A percentile compares a stretch with the other conserved stretches of the same genome.
phyloP scores from a whole-genome alignment of 2,329 filamentous ascomycete genomes.

The Clarireedia homoeocarpa region DNA sequence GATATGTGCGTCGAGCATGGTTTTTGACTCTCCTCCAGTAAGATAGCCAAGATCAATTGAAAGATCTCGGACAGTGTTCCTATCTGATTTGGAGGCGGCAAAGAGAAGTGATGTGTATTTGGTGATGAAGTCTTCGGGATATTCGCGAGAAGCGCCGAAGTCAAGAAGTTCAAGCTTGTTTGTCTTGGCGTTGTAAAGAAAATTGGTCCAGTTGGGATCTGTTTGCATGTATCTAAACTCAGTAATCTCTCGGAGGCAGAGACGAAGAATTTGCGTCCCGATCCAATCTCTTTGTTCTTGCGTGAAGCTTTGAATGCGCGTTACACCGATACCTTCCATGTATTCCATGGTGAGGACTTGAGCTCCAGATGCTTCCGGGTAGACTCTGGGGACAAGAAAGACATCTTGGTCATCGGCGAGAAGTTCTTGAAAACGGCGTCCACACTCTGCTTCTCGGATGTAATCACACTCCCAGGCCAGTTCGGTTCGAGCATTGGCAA shows the following conservation, averaged over 20 bases:
- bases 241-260: conserved; percentile 86
- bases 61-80: conserved; percentile 52
- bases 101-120: conserved; percentile 74
- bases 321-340: conserved; percentile 80
- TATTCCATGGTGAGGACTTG: conserved; percentile 91
- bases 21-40: conserved; percentile 76
- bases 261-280: conserved; percentile 82
- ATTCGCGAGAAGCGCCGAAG: conserved; percentile 88
- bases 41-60: conserved; percentile 81
- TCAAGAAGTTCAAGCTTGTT: conserved; percentile 83
- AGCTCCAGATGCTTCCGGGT: conserved; percentile 70
- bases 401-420: conserved; percentile 65
- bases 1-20: conserved; percentile 89
- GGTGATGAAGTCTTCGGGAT: conserved; percentile 68
- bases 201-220: conserved; percentile 99
- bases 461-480: conserved; percentile 98
- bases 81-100: conserved; percentile 68
- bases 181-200: conserved; percentile 71
- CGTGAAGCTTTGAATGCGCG: conserved; percentile 65
- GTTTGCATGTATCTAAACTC: conserved; percentile 99
- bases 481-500: conserved; percentile 86
- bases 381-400: conserved; percentile 74
- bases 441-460: conserved; percentile 75
- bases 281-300: conserved; percentile 93
- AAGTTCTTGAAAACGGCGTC: conserved; percentile 65